Base-by-base conservation (phyloP, 257 asterid genomes). In the Oldenlandia corymbosa region DNA sequence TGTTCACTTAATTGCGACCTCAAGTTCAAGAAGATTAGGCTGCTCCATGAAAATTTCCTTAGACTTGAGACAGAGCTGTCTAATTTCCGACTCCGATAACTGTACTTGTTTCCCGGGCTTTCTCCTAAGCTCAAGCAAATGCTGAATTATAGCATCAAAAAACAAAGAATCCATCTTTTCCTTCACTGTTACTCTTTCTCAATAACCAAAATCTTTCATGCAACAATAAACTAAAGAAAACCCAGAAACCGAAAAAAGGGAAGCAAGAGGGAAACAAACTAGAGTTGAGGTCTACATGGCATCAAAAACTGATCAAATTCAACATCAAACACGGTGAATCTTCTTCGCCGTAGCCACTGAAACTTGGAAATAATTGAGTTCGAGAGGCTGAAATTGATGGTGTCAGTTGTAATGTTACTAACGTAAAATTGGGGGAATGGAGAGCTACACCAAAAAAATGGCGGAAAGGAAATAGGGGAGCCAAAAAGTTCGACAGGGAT, bases 11-110 rank as follows among this genome's bases (percentile, higher is more conserved):
- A 90, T 83, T 45, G 97, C 96, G 16, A 96, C 96, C 56, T 85
- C 93, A n/a, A 90, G 88, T 72, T 91, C 95, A 57, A 91, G 96
- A 55, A 88, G 98, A 84, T 88, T 91, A 39, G 96, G 95, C 74
- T 88, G 95, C 13, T 71, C 74, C 78, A 91, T 31, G 75, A 91
- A 83, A 71, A 91, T 84, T 62, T 85, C 90, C 63, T 64, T 85
- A 0, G 98, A 77, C 70, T 76, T 84, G 55, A 81, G 46, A 74
- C 98, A 91, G 37, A 91, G 95, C 48, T 82, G 84, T 46, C 80
- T 85, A 72, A 91, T 91, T 72, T 88, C 97, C 5, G 91, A 56
- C 68, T 91, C 97, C 0, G 97, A 91, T 20, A 91, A 84, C 85
- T 81, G 89, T 28, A 83, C 96, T 68, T 88, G 97, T 71, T 91